Conservation (phyloP, 805 yeast genomes). For the Peterozyma toletana region DNA sequence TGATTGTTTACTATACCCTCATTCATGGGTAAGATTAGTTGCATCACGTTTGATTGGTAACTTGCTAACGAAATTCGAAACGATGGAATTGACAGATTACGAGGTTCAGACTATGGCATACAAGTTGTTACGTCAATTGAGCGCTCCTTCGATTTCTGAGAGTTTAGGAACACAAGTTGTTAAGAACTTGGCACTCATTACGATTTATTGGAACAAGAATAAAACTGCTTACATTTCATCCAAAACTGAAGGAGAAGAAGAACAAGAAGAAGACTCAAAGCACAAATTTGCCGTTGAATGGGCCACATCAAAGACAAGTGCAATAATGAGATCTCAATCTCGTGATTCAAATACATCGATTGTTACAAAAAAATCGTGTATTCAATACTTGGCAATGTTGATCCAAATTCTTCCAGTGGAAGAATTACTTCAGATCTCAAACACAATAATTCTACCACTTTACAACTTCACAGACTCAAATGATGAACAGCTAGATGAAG, state of each 20-base stretch:
- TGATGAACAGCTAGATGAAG: slow-evolving; percentile 27
- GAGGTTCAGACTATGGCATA: slow-evolving; percentile 64
- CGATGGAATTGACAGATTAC: slow-evolving; percentile 28
- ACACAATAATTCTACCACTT: slow-evolving; percentile 47
- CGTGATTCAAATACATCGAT: slow-evolving; percentile 43
- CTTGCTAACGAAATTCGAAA: slow-evolving; percentile 34
- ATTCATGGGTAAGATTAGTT: slow-evolving; percentile 79
- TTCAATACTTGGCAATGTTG: slow-evolving; percentile 64
- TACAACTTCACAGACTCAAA: slow-evolving; percentile 37
- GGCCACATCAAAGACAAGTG: slow-evolving; percentile 55
- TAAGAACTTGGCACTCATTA: slow-evolving; percentile 56
- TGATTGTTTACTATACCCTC: slow-evolving; percentile 69
- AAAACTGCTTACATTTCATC: slow-evolving; percentile 26
- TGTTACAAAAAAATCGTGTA: slow-evolving; percentile 57
- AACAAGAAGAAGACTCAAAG: slow-evolving; percentile 7
- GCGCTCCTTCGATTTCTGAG: slow-evolving; percentile 69
- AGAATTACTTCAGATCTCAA: slow-evolving; percentile 33
- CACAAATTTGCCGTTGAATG: slow-evolving; percentile 43
- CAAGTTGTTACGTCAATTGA: slow-evolving; percentile 67
- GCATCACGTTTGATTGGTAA: slow-evolving; percentile 54
- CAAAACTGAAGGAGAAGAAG: slow-evolving; percentile 18
- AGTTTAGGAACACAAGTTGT: slow-evolving; percentile 57
- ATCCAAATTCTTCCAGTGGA: slow-evolving; percentile 40
- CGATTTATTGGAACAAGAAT: slow-evolving; percentile 52
- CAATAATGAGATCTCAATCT: slow-evolving; percentile 57